Conservation (phyloP, 2,329 filamentous ascomycete genomes). For the Aspergillus novofumigatus region DNA sequence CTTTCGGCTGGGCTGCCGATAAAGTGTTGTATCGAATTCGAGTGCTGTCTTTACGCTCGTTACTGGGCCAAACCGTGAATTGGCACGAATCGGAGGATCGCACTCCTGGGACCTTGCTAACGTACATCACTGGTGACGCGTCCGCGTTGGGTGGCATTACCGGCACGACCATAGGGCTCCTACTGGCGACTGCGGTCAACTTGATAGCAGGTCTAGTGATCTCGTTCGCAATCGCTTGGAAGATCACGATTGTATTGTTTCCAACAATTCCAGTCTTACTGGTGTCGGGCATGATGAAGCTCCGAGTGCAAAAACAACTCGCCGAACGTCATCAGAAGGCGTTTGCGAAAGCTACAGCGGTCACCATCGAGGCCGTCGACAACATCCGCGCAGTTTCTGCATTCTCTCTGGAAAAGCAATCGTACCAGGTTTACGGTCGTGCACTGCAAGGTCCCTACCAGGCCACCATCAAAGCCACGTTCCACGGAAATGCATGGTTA, state of each 20-base stretch:
- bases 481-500: constrained; percentile 43
- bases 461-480: constrained; percentile 45
- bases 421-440: constrained; percentile 41
- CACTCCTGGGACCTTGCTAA: constrained; percentile 58
- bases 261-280: constrained; percentile 65
- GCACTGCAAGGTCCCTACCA: constrained; percentile 44
- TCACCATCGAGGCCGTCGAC: constrained; percentile 49
- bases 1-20: constrained; percentile 57
- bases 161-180: constrained; percentile 64
- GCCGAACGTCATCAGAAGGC: constrained; percentile 52
- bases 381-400: constrained; percentile 50
- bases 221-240: constrained; percentile 69
- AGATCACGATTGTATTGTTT: constrained; percentile 68
- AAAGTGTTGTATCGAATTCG: constrained; percentile 60
- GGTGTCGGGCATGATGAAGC: constrained; percentile 64
- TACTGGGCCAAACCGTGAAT: constrained; percentile 61
- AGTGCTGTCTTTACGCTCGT: constrained; percentile 58
- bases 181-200: constrained; percentile 66
- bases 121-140: constrained; percentile 65
- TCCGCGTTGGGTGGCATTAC: constrained; percentile 64
- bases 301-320: constrained; percentile 55
- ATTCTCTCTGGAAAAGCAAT: constrained; percentile 49
- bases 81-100: constrained; percentile 65
- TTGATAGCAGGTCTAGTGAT: constrained; percentile 64
- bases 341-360: constrained; percentile 47